A percentile compares a stretch with the other conserved stretches of the same genome.
phyloP scores from a whole-genome alignment of 164 flowering plant genomes.

The Aristolochia contorta region DNA sequence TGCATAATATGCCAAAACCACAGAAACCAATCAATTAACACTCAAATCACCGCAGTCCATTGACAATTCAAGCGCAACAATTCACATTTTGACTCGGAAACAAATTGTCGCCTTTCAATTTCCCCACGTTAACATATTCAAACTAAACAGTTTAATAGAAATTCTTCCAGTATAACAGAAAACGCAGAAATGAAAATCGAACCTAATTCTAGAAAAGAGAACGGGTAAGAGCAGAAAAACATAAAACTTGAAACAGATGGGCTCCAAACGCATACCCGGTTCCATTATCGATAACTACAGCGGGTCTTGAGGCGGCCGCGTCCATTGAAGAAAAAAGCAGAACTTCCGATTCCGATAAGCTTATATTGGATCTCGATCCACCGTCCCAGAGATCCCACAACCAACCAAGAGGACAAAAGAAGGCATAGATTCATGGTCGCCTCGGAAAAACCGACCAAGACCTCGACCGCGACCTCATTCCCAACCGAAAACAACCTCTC shows the following conservation, averaged over 20 bases:
- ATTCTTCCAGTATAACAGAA: background rate
- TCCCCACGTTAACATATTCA: no score
- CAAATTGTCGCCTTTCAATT: no score
- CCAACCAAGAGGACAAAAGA: background rate
- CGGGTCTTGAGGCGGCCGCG: conserved; percentile 76
- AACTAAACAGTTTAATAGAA: background rate
- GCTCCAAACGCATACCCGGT: conserved; percentile 48
- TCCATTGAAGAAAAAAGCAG: conserved; percentile 29
- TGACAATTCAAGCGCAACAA: no score
- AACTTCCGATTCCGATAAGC: background rate
- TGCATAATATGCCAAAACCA: no score
- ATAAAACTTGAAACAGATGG: background rate
- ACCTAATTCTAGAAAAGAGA: background rate
- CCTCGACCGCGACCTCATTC: background rate
- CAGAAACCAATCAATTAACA: no score
- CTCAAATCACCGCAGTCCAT: no score
- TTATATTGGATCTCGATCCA: background rate
- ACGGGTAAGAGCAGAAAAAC: background rate
- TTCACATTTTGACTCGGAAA: no score
- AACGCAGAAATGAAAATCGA: background rate
- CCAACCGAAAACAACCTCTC: background rate
- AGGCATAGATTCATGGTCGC: background rate
- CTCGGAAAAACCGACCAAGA: background rate
- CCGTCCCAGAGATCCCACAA: background rate
- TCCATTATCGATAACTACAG: conserved; percentile 95